A percentile compares a stretch with the other conserved stretches of the same genome.
phyloP scores from a whole-genome alignment of 345 rosid genomes.

The Aquilaria sinensis region DNA sequence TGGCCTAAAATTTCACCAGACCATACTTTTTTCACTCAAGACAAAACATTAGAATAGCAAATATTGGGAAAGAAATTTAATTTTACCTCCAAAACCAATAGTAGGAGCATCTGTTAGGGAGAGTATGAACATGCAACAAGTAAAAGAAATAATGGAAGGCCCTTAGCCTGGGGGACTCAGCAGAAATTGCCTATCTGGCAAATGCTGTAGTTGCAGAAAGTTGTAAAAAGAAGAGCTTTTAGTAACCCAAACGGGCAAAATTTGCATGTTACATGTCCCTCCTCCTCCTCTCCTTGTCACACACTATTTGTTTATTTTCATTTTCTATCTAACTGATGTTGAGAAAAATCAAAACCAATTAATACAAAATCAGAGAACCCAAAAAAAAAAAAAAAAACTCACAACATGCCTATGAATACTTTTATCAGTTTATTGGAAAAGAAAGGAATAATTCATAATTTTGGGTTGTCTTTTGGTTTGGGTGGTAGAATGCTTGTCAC shows the following conservation, averaged over 20 bases:
- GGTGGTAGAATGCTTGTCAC: conserved; percentile 94
- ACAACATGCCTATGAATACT: no score
- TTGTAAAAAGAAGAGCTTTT: conserved; percentile 17
- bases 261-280: conserved; percentile 44
- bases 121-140: no score
- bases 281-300: conserved; percentile 18
- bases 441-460: conserved; percentile 30
- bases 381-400: no score
- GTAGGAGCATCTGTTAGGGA: no score
- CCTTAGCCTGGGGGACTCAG: no score
- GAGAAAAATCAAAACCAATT: neutral
- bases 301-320: conserved; percentile 10
- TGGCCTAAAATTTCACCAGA: no score
- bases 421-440: conserved; percentile 13
- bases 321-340: conserved; percentile 4
- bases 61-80: no score
- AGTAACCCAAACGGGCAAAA: conserved; percentile 34
- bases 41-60: no score
- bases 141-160: no score
- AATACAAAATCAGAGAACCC: no score
- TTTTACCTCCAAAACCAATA: no score
- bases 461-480: conserved; percentile 38
- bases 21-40: no score
- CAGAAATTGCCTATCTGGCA: conserved; percentile 8
- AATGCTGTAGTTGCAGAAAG: conserved; percentile 5